These are phyloP conservation scores for Macrophomina phaseolina DNA, from an alignment of 2,329 filamentous ascomycete species.

Conservation along the genomic window DNA sequence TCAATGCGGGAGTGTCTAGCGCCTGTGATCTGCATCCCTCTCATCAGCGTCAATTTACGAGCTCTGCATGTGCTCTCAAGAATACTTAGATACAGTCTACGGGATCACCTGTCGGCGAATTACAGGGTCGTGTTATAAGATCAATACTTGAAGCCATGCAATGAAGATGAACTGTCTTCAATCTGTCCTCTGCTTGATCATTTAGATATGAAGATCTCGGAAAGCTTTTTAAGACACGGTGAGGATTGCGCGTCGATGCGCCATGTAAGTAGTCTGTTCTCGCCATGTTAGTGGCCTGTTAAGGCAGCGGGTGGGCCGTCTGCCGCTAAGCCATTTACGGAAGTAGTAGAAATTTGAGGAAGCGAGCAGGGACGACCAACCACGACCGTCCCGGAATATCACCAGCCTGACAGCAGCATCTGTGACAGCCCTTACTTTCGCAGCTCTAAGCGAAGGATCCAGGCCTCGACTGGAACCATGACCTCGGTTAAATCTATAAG, in stretches of 20 bases:
- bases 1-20: neutral
- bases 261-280: neutral
- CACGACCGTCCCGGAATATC: neutral
- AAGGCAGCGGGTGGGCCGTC: neutral
- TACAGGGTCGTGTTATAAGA: too few species aligned
- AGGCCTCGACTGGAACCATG: slow-evolving; percentile 32
- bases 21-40: too few species aligned
- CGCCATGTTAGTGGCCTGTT: neutral
- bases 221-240: too few species aligned
- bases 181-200: too few species aligned
- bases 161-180: too few species aligned
- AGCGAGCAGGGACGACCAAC: neutral
- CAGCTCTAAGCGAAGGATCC: neutral
- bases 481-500: slow-evolving; percentile 50
- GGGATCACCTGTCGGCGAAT: too few species aligned
- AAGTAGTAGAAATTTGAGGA: slow-evolving; percentile 19
- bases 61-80: too few species aligned
- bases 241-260: too few species aligned
- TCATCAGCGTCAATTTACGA: too few species aligned
- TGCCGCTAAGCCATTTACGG: slow-evolving; percentile 7
- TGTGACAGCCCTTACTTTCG: neutral
- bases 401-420: neutral
- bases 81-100: too few species aligned
- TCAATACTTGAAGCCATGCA: too few species aligned
- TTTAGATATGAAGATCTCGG: too few species aligned